Evolutionary conservation across 2,329 filamentous ascomycete species (phyloP).

Genomic region (Fusarium albosuccineum): DNA sequence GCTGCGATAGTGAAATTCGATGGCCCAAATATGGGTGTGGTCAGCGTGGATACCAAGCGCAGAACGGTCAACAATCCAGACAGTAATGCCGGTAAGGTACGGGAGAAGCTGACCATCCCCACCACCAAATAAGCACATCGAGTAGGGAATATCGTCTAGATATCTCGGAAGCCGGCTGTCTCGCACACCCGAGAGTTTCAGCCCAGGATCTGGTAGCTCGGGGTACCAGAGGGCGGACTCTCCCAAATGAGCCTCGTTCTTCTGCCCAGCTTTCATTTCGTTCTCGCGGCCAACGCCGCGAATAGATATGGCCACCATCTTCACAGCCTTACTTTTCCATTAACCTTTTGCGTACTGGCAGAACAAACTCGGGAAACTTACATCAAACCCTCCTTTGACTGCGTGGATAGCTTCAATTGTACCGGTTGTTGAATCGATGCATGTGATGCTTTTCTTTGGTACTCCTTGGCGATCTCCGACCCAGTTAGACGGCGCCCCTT

Average conservation of each 20-base stretch:
- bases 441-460: too few relatives aligned
- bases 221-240: not conserved
- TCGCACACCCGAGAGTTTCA: not conserved
- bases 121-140: not conserved
- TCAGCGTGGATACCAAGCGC: not conserved
- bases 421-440: too few relatives aligned
- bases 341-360: not conserved
- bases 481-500: not conserved
- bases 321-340: not conserved
- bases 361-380: too few relatives aligned
- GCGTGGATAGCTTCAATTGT: too few relatives aligned
- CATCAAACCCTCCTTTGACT: not conserved
- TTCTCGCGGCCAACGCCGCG: not conserved
- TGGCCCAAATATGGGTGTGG: not conserved
- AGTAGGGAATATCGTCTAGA: not conserved
- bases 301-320: not conserved
- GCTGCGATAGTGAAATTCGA: not conserved
- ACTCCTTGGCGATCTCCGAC: not conserved
- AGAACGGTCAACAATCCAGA: not conserved
- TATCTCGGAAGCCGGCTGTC: not conserved
- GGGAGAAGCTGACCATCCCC: not conserved
- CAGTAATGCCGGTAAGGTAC: not conserved
- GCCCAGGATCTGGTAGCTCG: not conserved
- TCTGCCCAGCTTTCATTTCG: not conserved
- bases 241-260: too few relatives aligned